Percentiles rank a stretch among this genome's conserved stretches.
These are phyloP conservation scores for Penicillium roqueforti DNA, from an alignment of 495 filamentous ascomycete species.

Conservation along the genomic window DNA sequence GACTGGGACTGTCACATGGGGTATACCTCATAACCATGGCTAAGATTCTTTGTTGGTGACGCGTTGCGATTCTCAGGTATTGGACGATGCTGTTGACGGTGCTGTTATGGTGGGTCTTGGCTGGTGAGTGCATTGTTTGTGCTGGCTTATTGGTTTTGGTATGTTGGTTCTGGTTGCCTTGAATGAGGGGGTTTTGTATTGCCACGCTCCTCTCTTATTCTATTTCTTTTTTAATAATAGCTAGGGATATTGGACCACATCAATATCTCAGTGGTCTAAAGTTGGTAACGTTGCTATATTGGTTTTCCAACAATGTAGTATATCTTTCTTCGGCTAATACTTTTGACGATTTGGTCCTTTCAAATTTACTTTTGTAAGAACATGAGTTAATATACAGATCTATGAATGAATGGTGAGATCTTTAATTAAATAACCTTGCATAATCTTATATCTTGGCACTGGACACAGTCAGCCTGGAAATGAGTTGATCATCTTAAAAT, in stretches of 20 bases:
- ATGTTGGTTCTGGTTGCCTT: not conserved
- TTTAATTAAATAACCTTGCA: slow-evolving; percentile 7
- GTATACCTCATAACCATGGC: not conserved
- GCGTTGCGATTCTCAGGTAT: not conserved
- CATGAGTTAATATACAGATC: not conserved
- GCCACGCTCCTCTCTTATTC: not conserved
- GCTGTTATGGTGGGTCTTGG: not conserved
- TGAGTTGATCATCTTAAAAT: not conserved
- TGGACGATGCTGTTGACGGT: not conserved
- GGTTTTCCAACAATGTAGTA: not conserved
- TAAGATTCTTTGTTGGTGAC: not conserved
- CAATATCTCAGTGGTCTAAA: not conserved
- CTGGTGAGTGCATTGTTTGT: not conserved
- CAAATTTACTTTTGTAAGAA: not conserved
- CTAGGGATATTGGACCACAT: too few species aligned
- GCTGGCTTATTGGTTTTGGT: not conserved
- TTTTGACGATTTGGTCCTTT: not conserved
- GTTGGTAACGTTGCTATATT: not conserved
- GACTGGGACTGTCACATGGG: not conserved
- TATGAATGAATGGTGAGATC: slow-evolving; percentile 1
- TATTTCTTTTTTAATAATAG: too few species aligned
- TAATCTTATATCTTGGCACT: slow-evolving; percentile 4
- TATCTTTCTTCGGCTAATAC: not conserved
- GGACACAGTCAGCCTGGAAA: not conserved
- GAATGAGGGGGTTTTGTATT: not conserved